Evolutionary conservation across 108 stramenopile genomes (phyloP).

Genomic region (Cyclotella sp.): DNA sequence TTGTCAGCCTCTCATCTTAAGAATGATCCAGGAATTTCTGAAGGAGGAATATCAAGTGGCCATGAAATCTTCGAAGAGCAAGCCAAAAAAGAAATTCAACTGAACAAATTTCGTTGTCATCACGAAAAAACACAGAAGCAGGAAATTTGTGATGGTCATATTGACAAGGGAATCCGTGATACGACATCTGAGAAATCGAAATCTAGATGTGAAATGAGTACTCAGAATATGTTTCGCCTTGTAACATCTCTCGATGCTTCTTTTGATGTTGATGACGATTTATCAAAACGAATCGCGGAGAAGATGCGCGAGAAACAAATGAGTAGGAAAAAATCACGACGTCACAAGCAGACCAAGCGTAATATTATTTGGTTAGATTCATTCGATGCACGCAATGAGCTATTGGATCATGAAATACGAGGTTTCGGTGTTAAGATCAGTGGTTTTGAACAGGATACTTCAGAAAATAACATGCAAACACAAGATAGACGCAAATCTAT

Average conservation of each 20-base stretch:
- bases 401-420: neutral
- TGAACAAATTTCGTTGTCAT: neutral
- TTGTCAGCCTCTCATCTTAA: neutral
- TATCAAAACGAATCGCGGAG: conserved; percentile 2
- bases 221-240: no score
- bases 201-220: neutral
- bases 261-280: neutral
- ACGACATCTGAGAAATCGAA: neutral
- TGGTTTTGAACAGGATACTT: neutral
- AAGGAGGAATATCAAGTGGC: no score
- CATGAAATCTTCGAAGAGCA: no score
- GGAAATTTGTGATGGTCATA: neutral
- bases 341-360: neutral
- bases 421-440: neutral
- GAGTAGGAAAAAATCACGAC: neutral
- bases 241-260: neutral
- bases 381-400: neutral
- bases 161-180: neutral
- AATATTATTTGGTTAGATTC: neutral
- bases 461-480: neutral
- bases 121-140: neutral
- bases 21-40: no score
- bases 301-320: conserved; percentile 1
- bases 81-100: neutral
- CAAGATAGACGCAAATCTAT: neutral